Conservation (phyloP, 306 rosid genomes). For the Abrus pulchellus region DNA sequence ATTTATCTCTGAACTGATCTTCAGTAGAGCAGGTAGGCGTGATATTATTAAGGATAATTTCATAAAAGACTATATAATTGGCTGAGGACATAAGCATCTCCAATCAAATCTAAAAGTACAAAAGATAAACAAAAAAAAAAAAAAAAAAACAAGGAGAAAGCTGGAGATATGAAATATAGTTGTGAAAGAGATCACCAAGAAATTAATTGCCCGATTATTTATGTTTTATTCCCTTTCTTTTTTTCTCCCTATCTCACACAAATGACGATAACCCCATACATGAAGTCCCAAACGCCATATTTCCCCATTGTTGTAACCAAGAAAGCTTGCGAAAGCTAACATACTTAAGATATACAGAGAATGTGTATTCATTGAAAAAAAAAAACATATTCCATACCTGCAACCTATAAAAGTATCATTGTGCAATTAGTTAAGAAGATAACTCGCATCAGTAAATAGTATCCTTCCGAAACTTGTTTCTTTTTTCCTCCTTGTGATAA, state of each 20-base stretch:
- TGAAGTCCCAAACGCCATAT: neutral
- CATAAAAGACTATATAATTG: slow-evolving; percentile 14
- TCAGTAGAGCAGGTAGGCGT: slow-evolving; percentile 88
- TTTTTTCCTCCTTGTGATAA: neutral
- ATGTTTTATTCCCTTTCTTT: neutral
- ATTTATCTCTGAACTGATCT: slow-evolving; percentile 84
- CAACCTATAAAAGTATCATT: neutral
- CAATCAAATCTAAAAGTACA: slow-evolving; percentile 17
- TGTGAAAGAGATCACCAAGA: neutral
- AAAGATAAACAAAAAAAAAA: neutral
- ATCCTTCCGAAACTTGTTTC: neutral
- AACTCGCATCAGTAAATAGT: no score
- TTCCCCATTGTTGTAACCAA: neutral
- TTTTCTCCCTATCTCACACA: neutral
- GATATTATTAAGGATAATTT: slow-evolving; percentile 69
- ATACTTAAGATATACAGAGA: no score
- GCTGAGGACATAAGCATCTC: neutral
- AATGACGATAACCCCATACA: neutral
- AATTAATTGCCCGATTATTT: neutral
- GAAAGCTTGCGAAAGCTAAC: neutral
- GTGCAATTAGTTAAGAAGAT: neutral
- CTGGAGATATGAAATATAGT: slow-evolving; percentile 15
- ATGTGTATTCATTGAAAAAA: neutral
- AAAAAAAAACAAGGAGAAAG: neutral
- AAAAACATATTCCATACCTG: neutral